Evolutionary conservation across 371 early-diverging fungal genomes (phyloP), one percentile per base, ranked within the genome.

Genomic region (Sporodiniella umbellata): DNA sequence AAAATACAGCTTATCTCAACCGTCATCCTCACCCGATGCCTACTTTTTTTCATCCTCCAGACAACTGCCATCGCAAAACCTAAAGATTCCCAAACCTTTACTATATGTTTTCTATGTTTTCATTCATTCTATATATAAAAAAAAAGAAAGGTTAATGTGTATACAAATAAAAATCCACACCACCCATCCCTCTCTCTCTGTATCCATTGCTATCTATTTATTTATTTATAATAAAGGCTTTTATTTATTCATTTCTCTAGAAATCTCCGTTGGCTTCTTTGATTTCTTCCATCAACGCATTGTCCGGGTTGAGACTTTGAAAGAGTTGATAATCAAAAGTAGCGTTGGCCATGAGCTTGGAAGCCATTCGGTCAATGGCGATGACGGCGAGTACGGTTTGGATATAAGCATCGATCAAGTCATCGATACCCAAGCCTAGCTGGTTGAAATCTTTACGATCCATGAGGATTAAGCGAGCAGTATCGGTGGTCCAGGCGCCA

Each of bases 391-490:
- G 63, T 4, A 91, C 87, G 1, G 95, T 94, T 62, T 95, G 96
- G 56, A 95, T 90, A 56, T 93, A 94, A 3, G 92, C 93, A 62
- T 94, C 94, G 54, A 94, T 95, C 53, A 94, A 66, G 53, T 94
- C 94, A 60, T 94, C 94, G 35, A 94, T 80, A 3, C 95, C 96
- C 19, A 94, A 63, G 7, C 93, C 94, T 24, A 93, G 79, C 60
- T 87, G 86, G 68, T 95, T 94, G 45, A 95, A 94, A 52, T 94
- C 95, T 56, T 93, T 94, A 51, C 93, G 84, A 62, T 95, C 95
- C 93, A 95, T 93, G 19, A 94, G 75, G 44, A 92, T 67, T 33
- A 95, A 64, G 11, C 94, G 75, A 51, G 88, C 85, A 4, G 94
- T 80, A 58, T 95, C 94, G 1, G 94, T 92, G 4, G 90, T 86